Conservation (phyloP, 805 yeast species). For the Suhomyces prunicola region DNA sequence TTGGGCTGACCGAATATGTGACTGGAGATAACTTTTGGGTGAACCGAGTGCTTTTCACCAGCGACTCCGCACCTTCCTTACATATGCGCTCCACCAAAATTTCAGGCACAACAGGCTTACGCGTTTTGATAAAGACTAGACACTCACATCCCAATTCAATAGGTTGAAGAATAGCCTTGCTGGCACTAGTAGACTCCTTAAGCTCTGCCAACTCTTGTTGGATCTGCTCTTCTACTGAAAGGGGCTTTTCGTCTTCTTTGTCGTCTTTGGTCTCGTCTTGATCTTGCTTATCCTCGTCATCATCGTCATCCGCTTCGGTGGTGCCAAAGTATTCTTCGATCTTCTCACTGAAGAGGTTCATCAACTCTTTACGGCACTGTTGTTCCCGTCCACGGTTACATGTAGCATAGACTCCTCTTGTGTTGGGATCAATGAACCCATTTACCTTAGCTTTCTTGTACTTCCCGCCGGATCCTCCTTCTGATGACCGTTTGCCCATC, state of each 20-base stretch:
- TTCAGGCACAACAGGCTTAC: conserved; percentile 77
- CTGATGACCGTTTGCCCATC: conserved; percentile 32
- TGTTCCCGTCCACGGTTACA: conserved; percentile 80
- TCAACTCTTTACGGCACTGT: conserved; percentile 72
- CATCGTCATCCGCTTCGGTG: conserved; percentile 17
- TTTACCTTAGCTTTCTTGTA: conserved; percentile 46
- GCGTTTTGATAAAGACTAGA: conserved; percentile 77
- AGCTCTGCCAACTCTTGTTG: conserved; percentile 66
- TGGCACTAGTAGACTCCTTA: conserved; percentile 42
- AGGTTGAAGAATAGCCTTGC: conserved; percentile 49
- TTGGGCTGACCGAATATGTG: conserved; percentile 68
- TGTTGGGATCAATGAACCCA: conserved; percentile 73
- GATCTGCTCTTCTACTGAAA: conserved; percentile 75
- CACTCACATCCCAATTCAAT: conserved; percentile 76
- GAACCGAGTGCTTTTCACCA: conserved; percentile 60
- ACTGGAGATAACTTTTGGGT: conserved; percentile 82
- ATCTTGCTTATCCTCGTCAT: conserved; percentile 28
- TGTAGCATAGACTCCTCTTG: conserved; percentile 85
- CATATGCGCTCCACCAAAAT: conserved; percentile 64
- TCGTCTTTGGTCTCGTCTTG: conserved; percentile 6
- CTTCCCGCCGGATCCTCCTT: conserved; percentile 15
- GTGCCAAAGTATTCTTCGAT: conserved; percentile 32
- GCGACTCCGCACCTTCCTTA: conserved; percentile 50
- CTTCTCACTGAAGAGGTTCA: conserved; percentile 47
- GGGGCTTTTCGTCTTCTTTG: conserved; percentile 23